Percentiles rank a stretch among this genome's conserved stretches.
Conservation (phyloP, 2,329 filamentous ascomycete species). For the Shiraia sp. region DNA sequence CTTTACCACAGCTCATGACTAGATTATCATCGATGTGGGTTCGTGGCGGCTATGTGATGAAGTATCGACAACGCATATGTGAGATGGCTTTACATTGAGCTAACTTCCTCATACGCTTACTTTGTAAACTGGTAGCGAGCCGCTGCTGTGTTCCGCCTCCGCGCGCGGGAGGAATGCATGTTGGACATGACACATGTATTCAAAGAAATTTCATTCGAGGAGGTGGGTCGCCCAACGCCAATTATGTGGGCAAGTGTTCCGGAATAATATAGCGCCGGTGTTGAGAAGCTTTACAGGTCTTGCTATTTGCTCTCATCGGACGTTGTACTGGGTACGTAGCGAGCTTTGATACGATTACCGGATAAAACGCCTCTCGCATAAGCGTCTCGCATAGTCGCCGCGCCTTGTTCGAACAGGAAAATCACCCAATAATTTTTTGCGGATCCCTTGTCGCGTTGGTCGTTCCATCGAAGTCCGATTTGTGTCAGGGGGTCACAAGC, state of each 20-base stretch:
- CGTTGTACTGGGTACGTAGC: neutral
- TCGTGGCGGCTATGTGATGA: no score
- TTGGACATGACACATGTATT: conserved; percentile 3
- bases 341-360: conserved; percentile 5
- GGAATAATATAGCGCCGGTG: neutral
- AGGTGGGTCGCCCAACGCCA: neutral
- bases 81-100: neutral
- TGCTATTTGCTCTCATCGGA: no score
- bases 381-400: conserved; percentile 3
- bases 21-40: no score
- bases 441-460: no score
- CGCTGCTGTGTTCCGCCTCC: conserved; percentile 2
- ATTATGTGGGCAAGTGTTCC: neutral
- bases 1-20: no score
- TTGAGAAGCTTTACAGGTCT: no score
- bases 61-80: neutral
- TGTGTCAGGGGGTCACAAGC: no score
- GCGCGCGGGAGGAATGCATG: conserved; percentile 6
- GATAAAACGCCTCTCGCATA: conserved; percentile 7
- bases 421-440: no score
- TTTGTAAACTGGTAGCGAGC: neutral
- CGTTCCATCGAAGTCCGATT: no score
- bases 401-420: no score
- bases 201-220: conserved; percentile 1
- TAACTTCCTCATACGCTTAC: neutral